phyloP scores from a whole-genome alignment of 768 basidiomycete species.

The Kwoniella pini region DNA sequence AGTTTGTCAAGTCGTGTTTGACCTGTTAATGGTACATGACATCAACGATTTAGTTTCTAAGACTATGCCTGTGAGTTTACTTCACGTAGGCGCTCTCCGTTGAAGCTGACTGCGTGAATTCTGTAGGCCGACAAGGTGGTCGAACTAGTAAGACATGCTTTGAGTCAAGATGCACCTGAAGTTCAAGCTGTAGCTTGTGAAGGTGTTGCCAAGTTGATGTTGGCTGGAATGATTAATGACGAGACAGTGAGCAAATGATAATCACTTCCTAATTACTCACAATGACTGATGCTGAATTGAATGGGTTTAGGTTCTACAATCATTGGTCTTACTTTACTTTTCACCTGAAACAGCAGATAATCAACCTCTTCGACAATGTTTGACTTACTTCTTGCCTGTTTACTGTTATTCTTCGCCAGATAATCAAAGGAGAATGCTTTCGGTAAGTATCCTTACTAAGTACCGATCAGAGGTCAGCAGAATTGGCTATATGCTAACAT shows the following conservation, averaged over 20 bases:
- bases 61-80: slow-evolving; percentile 45
- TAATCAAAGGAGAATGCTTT: slow-evolving; percentile 73
- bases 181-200: slow-evolving; percentile 72
- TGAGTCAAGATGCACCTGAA: slow-evolving; percentile 64
- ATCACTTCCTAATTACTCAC: too few species aligned
- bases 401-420: slow-evolving; percentile 76
- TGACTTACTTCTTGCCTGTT: slow-evolving; percentile 81
- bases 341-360: slow-evolving; percentile 79
- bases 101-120: not conserved
- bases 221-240: slow-evolving; percentile 73
- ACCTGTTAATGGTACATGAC: slow-evolving; percentile 82
- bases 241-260: slow-evolving; percentile 60
- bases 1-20: slow-evolving; percentile 79
- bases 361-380: slow-evolving; percentile 78
- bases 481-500: not conserved
- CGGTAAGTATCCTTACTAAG: too few species aligned
- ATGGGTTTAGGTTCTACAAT: slow-evolving; percentile 58
- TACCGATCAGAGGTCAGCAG: too few species aligned
- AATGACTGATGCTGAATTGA: too few species aligned
- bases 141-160: slow-evolving; percentile 65
- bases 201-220: slow-evolving; percentile 81
- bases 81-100: not conserved
- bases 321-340: slow-evolving; percentile 66
- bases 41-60: slow-evolving; percentile 55
- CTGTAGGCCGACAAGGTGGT: slow-evolving; percentile 61